These are phyloP conservation scores for Aspergillus baeticus DNA, from an alignment of 495 filamentous ascomycete genomes.

Conservation along the genomic window DNA sequence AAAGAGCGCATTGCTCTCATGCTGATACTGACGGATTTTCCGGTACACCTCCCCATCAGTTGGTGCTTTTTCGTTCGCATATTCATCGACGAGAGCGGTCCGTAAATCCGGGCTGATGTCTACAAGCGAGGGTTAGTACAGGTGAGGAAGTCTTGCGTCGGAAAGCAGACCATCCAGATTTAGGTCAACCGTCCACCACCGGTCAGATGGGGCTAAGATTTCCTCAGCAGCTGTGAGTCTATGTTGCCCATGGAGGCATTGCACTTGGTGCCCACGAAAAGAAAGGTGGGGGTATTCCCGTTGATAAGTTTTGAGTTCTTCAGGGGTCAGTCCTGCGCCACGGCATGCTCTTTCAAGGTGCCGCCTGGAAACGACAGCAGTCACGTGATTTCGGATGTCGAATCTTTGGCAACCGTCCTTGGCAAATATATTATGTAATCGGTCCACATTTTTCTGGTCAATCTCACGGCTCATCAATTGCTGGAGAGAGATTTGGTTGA, in stretches of 20 bases:
- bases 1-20: constrained; percentile 23
- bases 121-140: constrained; percentile 9
- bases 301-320: constrained; percentile 7
- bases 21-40: constrained; percentile 37
- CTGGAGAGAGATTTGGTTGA: constrained; percentile 21
- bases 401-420: constrained; percentile 24
- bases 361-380: constrained; percentile 23
- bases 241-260: constrained; percentile 37
- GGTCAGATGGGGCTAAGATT: constrained; percentile 22
- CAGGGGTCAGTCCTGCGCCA: no score
- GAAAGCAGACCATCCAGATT: constrained; percentile 31
- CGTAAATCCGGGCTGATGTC: constrained; percentile 25
- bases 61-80: constrained; percentile 32
- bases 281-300: constrained; percentile 5
- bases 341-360: no score
- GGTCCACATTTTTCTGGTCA: constrained; percentile 21
- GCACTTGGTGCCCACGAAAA: constrained; percentile 17
- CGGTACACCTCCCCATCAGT: constrained; percentile 40
- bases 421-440: constrained; percentile 25
- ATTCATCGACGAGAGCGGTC: constrained; percentile 30
- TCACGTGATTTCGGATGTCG: constrained; percentile 25
- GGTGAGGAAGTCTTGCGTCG: no score
- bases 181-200: constrained; percentile 40
- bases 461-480: constrained; percentile 9
- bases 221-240: constrained; percentile 29